These are phyloP conservation scores for Naganishia vaughanmartiniae DNA, from an alignment of 768 basidiomycete genomes.

Conservation along the genomic window DNA sequence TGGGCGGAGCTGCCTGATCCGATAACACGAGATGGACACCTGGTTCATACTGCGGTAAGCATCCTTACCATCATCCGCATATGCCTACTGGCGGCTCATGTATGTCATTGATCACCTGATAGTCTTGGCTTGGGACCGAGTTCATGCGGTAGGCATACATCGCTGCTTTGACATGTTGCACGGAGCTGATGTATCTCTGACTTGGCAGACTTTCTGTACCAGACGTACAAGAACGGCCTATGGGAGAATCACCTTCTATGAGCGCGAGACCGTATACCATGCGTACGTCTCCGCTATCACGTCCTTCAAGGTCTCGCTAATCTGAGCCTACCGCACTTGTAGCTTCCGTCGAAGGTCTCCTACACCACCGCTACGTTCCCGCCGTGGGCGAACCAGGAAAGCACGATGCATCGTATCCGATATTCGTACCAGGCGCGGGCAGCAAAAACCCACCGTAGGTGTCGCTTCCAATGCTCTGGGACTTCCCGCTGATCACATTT, in stretches of 20 bases:
- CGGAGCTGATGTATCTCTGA: neutral
- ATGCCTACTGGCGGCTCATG: neutral
- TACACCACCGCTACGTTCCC: constrained; percentile 30
- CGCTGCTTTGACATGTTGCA: neutral
- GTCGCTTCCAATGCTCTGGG: neutral
- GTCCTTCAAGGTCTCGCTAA: neutral
- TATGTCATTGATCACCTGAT: neutral
- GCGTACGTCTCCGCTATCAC: constrained; percentile 20
- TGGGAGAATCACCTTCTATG: constrained; percentile 11
- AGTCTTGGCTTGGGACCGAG: constrained; percentile 30
- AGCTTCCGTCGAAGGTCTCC: constrained; percentile 28
- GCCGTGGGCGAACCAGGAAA: constrained; percentile 27
- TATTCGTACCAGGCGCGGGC: constrained; percentile 20
- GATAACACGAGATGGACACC: neutral
- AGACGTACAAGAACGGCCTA: neutral
- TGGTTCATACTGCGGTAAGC: constrained; percentile 28
- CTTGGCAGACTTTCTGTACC: constrained; percentile 14
- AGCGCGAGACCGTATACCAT: constrained; percentile 8
- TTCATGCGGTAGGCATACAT: constrained; percentile 15
- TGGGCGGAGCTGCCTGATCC: constrained; percentile 29
- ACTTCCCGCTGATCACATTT: neutral
- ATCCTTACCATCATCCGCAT: neutral
- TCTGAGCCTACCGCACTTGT: neutral
- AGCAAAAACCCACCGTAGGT: constrained; percentile 23
- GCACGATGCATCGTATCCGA: constrained; percentile 27